Evolutionary conservation across 495 filamentous ascomycete species (phyloP).

Genomic region (Pseudomonodictys pantanalensis): DNA sequence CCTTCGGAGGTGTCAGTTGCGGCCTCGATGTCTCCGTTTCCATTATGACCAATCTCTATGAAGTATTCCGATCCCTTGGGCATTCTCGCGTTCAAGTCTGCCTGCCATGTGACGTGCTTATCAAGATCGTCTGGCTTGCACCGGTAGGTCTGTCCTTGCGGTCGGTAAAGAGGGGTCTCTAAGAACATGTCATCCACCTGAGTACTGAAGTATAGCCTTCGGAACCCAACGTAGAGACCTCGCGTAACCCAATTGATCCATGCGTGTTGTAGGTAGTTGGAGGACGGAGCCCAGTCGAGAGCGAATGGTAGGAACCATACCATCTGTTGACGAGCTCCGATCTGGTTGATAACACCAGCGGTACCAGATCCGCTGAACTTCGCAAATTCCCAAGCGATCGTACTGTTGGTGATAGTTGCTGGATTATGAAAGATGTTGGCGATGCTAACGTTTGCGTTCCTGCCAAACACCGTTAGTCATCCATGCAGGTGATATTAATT

Average conservation of each 20-base stretch:
- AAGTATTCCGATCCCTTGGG: conserved; percentile 55
- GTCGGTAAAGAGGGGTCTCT: conserved; percentile 53
- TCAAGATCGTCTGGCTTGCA: conserved; percentile 51
- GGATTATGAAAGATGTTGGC: conserved; percentile 58
- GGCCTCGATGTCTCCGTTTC: conserved; percentile 56
- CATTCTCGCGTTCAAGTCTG: conserved; percentile 51
- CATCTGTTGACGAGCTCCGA: conserved; percentile 59
- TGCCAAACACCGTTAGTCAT: conserved; percentile 23
- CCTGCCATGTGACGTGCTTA: conserved; percentile 50
- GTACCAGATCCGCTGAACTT: conserved; percentile 48
- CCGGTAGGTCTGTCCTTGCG: conserved; percentile 48
- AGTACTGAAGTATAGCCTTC: conserved; percentile 56
- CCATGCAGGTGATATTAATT: background rate
- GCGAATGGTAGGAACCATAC: conserved; percentile 58
- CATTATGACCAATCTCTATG: conserved; percentile 60
- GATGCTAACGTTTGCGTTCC: conserved; percentile 48
- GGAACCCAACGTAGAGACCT: conserved; percentile 55
- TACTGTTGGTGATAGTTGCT: conserved; percentile 52
- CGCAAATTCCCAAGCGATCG: conserved; percentile 54
- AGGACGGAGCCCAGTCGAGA: conserved; percentile 55
- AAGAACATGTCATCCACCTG: conserved; percentile 67
- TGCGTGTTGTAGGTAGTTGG: conserved; percentile 59
- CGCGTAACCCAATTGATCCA: conserved; percentile 63
- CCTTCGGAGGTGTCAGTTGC: conserved; percentile 24
- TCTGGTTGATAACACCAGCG: conserved; percentile 62